phyloP scores from a whole-genome alignment of 2,329 filamentous ascomycete species.

The Neofusicoccum sp. region DNA sequence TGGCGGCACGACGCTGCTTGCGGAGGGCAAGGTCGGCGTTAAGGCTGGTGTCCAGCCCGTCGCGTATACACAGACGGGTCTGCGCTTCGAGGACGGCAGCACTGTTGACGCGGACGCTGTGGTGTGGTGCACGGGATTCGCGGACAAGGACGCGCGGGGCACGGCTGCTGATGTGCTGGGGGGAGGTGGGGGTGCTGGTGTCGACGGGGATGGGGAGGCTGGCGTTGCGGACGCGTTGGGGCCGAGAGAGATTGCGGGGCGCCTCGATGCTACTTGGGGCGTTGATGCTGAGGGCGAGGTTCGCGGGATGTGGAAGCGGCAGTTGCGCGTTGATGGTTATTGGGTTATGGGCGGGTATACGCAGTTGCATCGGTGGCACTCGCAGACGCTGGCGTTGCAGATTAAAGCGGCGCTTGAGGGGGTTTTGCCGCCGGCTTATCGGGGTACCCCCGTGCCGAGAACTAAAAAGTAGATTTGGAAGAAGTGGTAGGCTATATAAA shows the following conservation, averaged over 20 bases:
- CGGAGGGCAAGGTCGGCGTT: conserved; percentile 31
- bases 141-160: conserved; percentile 36
- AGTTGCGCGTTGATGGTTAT: background rate
- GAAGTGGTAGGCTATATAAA: background rate
- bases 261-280: conserved; percentile 43
- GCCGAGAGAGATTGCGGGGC: conserved; percentile 28
- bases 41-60: conserved; percentile 37
- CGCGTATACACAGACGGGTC: conserved; percentile 38
- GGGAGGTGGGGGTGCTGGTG: background rate
- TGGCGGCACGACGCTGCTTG: conserved; percentile 43
- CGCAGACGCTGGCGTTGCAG: background rate
- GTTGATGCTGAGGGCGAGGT: conserved; percentile 36
- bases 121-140: conserved; percentile 48
- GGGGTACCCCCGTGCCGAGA: background rate
- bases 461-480: background rate
- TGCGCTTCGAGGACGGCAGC: conserved; percentile 45
- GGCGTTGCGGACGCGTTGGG: conserved; percentile 22
- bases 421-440: background rate
- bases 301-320: conserved; percentile 7
- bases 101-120: conserved; percentile 46
- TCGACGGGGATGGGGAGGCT: background rate
- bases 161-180: conserved; percentile 28
- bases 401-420: conserved; percentile 4
- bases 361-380: conserved; percentile 12
- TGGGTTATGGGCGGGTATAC: conserved; percentile 7